Evolutionary conservation across 2,329 filamentous ascomycete genomes (phyloP).

Genomic region (Aspergillus phoenicis): DNA sequence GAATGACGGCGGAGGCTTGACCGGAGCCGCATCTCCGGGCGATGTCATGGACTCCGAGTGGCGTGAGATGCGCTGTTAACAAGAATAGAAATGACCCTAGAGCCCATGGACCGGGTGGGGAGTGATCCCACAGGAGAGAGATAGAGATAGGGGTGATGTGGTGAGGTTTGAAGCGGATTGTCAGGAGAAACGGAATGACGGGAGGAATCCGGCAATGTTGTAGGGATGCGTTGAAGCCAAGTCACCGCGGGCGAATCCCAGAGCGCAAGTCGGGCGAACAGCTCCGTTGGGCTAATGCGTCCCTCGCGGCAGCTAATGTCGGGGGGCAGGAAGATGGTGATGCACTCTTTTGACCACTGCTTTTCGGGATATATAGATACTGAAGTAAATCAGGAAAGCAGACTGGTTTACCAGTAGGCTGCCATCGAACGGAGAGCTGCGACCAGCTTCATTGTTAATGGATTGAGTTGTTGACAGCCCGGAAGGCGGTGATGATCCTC

Average conservation of each 20-base stretch:
- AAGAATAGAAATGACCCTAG: constrained; percentile 25
- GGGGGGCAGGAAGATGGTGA: background rate
- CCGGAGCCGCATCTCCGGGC: constrained; percentile 64
- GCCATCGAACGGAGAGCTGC: background rate
- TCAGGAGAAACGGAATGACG: background rate
- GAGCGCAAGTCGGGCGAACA: constrained; percentile 14
- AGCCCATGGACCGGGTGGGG: constrained; percentile 32
- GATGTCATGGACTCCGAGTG: constrained; percentile 65
- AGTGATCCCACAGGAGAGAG: background rate
- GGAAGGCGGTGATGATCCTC: background rate
- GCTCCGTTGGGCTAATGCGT: background rate
- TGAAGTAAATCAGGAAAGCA: background rate
- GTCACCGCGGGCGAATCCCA: constrained; percentile 22
- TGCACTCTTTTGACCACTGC: background rate
- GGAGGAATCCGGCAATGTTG: background rate
- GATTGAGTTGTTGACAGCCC: background rate
- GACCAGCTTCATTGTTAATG: background rate
- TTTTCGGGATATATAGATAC: background rate
- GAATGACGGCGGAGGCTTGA: constrained; percentile 70
- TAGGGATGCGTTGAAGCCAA: constrained; percentile 14
- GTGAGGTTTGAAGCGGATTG: background rate
- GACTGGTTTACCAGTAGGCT: background rate
- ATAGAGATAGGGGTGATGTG: background rate
- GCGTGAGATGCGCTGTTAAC: constrained; percentile 25
- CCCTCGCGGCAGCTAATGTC: background rate